Base-by-base conservation (phyloP, 129 eudicot species). In the Artemisia argyi region DNA sequence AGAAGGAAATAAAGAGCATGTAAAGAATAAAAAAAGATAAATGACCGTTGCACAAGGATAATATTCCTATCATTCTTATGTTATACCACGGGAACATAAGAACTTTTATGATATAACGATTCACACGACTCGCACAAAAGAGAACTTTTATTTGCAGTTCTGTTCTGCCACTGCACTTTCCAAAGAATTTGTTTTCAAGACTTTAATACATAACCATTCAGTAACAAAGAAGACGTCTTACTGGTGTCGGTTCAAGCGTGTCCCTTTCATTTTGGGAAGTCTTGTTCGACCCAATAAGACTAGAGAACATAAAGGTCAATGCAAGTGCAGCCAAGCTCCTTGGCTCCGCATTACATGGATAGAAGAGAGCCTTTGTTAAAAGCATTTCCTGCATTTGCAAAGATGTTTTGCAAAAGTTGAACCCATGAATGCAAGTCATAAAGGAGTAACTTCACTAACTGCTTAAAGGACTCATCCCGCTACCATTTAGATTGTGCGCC, bases 361-460 rank as follows among this genome's bases (percentile, higher is more conserved):
- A 17, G 2, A 3, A 28, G 20, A 19, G 10, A 57, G 30, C 17
- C 66, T 26, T 61, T 61, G 3, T 61, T 13, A n/a, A 2, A 3
- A 12, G 17, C 66, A 61, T 61, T 61, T 61, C 66, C 66, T 28
- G 66, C 66, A 28, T 61, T 61, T 61, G 46, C 65, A 60, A 60
- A 60, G 46, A 24, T 60, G 44, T 60, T 24, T 60, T 60, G 39
- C 66, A 61, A 61, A 16, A 61, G 28, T 14, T 7, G 66, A 61
- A 28, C 14, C 47, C 46, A 28, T 61, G 66, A 61, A 39, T 42
- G 4, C 17, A 11, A 61, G 66, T 26, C 18, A 26, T 13, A 15
- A 61, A 61, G 42, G 19, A 61, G 56, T 28, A 61, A 61, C 46
- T 61, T 61, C 0, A 26, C 66, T 28, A 61, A 61, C 66, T 28